These are phyloP conservation scores for Setaria italica DNA, from an alignment of 202 grass and related monocot species.

Conservation along the genomic window DNA sequence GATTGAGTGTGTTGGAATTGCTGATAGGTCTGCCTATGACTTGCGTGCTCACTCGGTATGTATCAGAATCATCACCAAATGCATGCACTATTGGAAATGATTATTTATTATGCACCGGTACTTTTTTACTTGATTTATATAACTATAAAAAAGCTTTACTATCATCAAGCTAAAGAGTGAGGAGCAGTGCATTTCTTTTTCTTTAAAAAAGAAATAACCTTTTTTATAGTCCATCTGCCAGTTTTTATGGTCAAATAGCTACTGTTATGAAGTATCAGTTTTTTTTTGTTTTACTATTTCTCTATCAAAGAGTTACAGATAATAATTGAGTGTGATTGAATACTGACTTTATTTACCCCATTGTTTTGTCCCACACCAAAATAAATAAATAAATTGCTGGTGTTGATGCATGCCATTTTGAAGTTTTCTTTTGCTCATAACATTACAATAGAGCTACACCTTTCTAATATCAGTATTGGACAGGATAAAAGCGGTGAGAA, in stretches of 20 bases:
- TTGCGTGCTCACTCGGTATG: constrained; percentile 82
- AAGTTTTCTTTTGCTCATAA: constrained; percentile 12
- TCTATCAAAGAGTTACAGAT: background rate
- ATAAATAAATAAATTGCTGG: background rate
- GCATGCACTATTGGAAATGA: background rate
- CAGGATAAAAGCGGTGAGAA: constrained; percentile 93
- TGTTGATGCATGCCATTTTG: background rate
- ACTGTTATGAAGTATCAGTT: background rate
- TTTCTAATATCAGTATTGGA: constrained; percentile 32
- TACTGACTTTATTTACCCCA: background rate
- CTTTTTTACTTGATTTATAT: background rate
- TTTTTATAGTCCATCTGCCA: background rate
- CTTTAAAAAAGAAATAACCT: background rate
- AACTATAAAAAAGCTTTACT: background rate
- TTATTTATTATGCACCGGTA: background rate
- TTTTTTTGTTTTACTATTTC: constrained; percentile 26
- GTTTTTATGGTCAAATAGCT: constrained; percentile 14
- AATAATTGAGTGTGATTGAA: background rate
- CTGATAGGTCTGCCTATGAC: constrained; percentile 91
- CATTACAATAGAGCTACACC: constrained; percentile 33
- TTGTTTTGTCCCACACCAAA: background rate
- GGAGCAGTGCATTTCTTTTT: background rate
- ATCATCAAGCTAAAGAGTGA: background rate
- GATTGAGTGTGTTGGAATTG: constrained; percentile 98
- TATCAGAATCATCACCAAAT: constrained; percentile 19